Base-by-base conservation (phyloP, 1,284 basidiomycete species). In the Inonotus hispidus region DNA sequence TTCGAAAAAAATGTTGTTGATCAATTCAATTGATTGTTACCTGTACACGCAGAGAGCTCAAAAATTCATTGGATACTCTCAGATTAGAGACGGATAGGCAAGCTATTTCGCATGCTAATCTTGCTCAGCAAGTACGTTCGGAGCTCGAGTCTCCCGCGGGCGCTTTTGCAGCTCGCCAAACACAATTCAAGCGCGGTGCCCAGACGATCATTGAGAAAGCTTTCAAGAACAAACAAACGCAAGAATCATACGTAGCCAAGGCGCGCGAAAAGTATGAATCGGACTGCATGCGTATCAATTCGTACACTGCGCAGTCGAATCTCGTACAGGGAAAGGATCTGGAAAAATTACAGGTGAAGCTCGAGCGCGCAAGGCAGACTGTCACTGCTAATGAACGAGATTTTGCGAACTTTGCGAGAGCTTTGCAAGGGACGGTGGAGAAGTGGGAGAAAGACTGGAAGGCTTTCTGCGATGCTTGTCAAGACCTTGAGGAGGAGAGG, bases 391-490 rank as follows among this genome's bases (percentile, higher is more conserved):
- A 97, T 72, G 93, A 96, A 73, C 83, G 88, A 32, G 96, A 99
- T 68, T 98, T 95, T 70, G 82, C 84, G 37, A 92, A 93, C 72
- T 96, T 94, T 73, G 85, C 93, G 8, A 83, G 84, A 59, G 89
- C 88, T 0, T 76, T 98, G 56, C 84, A 87, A 66, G 90, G 93
- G 61, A 97, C 93, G 21, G 83, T 83, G 52, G 78, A 77, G 61
- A 90, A 91, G 70, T 99, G 96, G 96, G 95, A 98, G 71, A 79
- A 83, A 60, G 90, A 93, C 65, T 99, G 96, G 96, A 97, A 93
- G 73, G 76, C 76, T 5, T 97, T 95, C 73, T 95, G 93, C 70
- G 95, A 98, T 77, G 85, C 85, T 60, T 95, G 92, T 66, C 97
- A 99, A 75, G 96, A 99, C 75, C 73, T 97, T 52, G 96, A 99